Base-by-base conservation (phyloP, 495 filamentous ascomycete species). In the Penicillium taxi region DNA sequence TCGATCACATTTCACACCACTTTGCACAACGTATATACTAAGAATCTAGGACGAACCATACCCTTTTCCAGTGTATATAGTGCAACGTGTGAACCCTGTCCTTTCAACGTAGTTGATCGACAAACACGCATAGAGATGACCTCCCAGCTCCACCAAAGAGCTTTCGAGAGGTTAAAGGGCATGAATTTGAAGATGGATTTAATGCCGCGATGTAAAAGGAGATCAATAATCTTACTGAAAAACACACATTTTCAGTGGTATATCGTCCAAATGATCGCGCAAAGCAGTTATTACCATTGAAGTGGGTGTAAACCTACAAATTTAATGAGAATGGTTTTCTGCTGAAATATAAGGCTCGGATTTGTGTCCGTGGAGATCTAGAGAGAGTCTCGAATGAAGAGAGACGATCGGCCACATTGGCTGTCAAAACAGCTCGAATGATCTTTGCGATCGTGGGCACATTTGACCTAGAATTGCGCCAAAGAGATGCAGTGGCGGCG, bases 241-340 rank as follows among this genome's bases (percentile, higher is more conserved):
- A 37, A 19, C 6, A 6, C 7, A 27, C 12, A 9, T 26, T 9
- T 2, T n/a, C 24, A 16, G 35, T 38, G 13, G 11, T n/a, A n/a
- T n/a, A 17, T 13, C 9, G 15, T 7, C 41, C 35, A 12, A 34
- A 16, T 8, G 41, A 44, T n/a, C 0, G 2, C 11, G 9, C 22
- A 3, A 30, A 24, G 15, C 37, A 50, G 23, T 22, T 50, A 2
- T 8, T 50, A 3, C 47, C 47, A 11, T 15, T 50, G 9, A 37
- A 9, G 23, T 50, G 19, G 47, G 37, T 45, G 4, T 50, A 39
- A 28, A 25, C 15, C 14, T 50, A 50, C 13, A 50, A 50, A 35
- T 45, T 42, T 20, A 30, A 50, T n/a, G 2, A 19, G n/a, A 25
- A 50, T 24, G 42, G 47, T 4, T 41, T 18, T 11, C 33, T 45